phyloP scores from a whole-genome alignment of 345 rosid genomes.

The Anastatica hierochuntica region DNA sequence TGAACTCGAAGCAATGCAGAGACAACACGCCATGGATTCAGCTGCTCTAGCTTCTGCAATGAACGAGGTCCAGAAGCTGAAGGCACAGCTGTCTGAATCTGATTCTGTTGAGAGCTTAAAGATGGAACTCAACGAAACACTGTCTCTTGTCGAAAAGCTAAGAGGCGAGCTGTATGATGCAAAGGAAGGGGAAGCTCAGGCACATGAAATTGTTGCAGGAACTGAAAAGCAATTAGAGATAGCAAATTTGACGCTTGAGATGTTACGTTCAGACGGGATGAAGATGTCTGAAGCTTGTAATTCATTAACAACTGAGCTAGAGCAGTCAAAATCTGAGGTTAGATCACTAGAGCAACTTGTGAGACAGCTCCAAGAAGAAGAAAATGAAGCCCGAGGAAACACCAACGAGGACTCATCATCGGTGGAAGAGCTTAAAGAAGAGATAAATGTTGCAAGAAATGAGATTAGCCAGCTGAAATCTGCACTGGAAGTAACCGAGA shows the following conservation, averaged over 20 bases:
- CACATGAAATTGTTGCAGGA: slow-evolving; percentile 43
- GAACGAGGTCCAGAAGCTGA: slow-evolving; percentile 89
- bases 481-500: slow-evolving; percentile 63
- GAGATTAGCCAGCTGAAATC: slow-evolving; percentile 62
- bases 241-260: slow-evolving; percentile 50
- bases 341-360: slow-evolving; percentile 56
- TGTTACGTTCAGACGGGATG: slow-evolving; percentile 45
- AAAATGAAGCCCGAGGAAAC: slow-evolving; percentile 29
- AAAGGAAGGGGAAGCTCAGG: slow-evolving; percentile 70
- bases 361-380: slow-evolving; percentile 43
- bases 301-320: slow-evolving; percentile 46
- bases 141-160: slow-evolving; percentile 56
- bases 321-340: slow-evolving; percentile 50
- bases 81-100: slow-evolving; percentile 60
- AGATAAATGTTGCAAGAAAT: slow-evolving; percentile 37
- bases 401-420: slow-evolving; percentile 9
- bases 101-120: slow-evolving; percentile 55
- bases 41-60: slow-evolving; percentile 67
- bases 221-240: slow-evolving; percentile 56
- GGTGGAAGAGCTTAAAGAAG: slow-evolving; percentile 40
- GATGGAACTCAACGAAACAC: slow-evolving; percentile 60
- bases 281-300: slow-evolving; percentile 58
- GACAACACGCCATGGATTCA: slow-evolving; percentile 73
- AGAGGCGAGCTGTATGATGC: slow-evolving; percentile 49
- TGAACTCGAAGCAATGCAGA: slow-evolving; percentile 90